Evolutionary conservation across 208 protist genomes (phyloP), one percentile per base, ranked within the genome.

Genomic region (Leishmania turanica): DNA sequence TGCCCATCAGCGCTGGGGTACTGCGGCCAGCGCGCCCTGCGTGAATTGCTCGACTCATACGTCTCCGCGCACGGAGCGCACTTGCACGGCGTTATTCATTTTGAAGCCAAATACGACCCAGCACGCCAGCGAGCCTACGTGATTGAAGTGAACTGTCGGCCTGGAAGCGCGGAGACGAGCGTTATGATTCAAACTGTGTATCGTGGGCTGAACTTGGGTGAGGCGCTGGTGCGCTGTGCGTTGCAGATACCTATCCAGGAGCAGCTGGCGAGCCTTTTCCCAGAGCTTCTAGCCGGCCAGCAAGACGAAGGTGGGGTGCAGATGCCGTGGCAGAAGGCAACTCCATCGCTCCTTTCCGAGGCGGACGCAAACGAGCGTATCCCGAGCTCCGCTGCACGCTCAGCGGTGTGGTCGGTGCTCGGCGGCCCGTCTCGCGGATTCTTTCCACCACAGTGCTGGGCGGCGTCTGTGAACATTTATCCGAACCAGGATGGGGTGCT

Each of bases 111-210:
- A 85, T 97, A 97, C 83, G 90, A 96, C 79, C 64, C 74, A 27
- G 34, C 54, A 3, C 88, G 87, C 0, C 56, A 70, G n/a, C 54
- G 21, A 27, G 89, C 92, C 21, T 93, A 88, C 69, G 81, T 97
- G 69, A 95, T 97, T 51, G 93, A 97, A 79, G 93, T 96, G 31
- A 97, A 97, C 84, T 93, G 89, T 58, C 93, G 93, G 8, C 85
- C 92, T 19, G 93, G 93, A n/a, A 95, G 91, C 74, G 93, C 93
- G 3, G 93, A 97, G 82, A 97, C 93, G 2, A 70, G 94, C 82
- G 83, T 62, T 27, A 93, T 96, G 88, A 24, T 95, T 21, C 78
- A 47, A 4, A 94, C 87, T 1, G 85, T 88, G n/a, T 95, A 91
- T 77, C 82, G 88, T 19, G 90, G 88, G 34, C 21, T 95, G 37